phyloP scores from a whole-genome alignment of 352 stramenopile genomes.

The Phytophthora fragariae region DNA sequence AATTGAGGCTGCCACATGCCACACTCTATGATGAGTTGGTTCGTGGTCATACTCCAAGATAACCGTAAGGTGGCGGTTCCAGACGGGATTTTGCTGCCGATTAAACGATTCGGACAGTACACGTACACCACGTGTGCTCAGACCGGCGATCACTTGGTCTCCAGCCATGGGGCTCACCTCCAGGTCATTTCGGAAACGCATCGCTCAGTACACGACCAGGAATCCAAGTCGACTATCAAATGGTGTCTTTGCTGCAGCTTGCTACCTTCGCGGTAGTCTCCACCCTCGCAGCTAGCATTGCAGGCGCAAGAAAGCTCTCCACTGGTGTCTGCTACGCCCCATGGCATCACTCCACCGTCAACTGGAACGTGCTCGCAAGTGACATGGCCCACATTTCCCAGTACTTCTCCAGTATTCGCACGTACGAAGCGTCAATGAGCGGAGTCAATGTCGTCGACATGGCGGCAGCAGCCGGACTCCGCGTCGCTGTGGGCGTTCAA shows the following conservation, averaged over 20 bases:
- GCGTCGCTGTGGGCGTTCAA: conserved; percentile 63
- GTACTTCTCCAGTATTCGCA: conserved; percentile 1
- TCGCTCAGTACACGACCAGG: neutral
- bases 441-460: neutral
- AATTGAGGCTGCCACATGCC: neutral
- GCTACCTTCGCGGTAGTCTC: neutral
- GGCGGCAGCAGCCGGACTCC: neutral
- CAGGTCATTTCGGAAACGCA: neutral
- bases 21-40: neutral
- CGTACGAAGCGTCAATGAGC: neutral
- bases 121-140: neutral
- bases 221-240: neutral
- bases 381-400: neutral
- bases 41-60: neutral
- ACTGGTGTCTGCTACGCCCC: neutral
- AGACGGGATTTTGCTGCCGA: neutral
- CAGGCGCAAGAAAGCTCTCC: neutral
- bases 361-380: neutral
- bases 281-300: neutral
- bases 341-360: neutral
- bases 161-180: neutral
- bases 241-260: neutral
- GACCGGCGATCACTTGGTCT: neutral
- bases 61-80: neutral
- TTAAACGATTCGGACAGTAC: neutral